Base-by-base conservation (phyloP, 2,329 filamentous ascomycete species). In the Triangularia verruculosa region DNA sequence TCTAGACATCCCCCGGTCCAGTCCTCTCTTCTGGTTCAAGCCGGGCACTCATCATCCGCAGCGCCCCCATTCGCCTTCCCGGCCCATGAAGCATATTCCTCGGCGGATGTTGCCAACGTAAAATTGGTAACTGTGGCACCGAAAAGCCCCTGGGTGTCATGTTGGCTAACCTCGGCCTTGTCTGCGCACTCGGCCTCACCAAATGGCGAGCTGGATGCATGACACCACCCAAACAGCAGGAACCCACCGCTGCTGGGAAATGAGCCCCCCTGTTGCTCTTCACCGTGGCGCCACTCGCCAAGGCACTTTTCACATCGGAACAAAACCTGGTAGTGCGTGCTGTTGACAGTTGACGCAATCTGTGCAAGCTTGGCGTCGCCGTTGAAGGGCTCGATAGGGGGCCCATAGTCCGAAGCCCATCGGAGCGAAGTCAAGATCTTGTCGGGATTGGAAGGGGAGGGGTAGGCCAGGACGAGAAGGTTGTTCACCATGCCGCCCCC, bases 301-400 rank as follows among this genome's bases (percentile, higher is more conserved):
- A 81, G 72, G 68, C 81, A 83, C 68, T 76, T 74, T 68, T 83
- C 74, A 71, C 86, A 89, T 61, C 82, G 79, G 74, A 87, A 89
- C 27, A 86, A 79, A 43, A 88, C 69, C 15, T 78, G 79, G 73
- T 82, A 88, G 70, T 82, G 76, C 12, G 82, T 85, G 20, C 78
- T 75, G 72, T 82, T 86, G 63, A 86, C 75, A n/a, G 75, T 78
- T 27, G 80, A 79, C 12, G 79, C 82, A 57, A 88, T 80, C 62
- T 85, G 79, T 0, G 80, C 83, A 20, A 88, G 70, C 1, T 78
- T 82, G 0, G 85, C 86, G 66, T 84, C 78, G 58, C 86, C 86
- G 2, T 78, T 78, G 74, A 88, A 89, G 52, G 80, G 68, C 0
- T 79, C 78, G 11, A 47, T 47, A 0, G 86, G 86, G 47, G 75